Base-by-base conservation (phyloP, 352 stramenopile species). In the Phytopythium aichiense region DNA sequence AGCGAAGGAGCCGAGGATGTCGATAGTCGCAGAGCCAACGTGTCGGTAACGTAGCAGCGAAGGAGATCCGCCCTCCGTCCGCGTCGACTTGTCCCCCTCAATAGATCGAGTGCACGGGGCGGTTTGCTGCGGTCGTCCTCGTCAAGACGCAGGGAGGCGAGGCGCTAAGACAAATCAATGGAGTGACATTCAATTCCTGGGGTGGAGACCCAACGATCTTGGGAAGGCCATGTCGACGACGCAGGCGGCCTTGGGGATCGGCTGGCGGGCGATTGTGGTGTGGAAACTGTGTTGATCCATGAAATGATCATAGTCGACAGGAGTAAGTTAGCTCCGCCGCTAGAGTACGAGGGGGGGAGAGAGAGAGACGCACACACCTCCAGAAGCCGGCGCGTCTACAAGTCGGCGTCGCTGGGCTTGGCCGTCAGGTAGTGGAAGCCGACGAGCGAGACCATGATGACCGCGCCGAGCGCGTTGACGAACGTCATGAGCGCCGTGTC, bases 351-450 rank as follows among this genome's bases (percentile, higher is more conserved):
- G 28, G 28, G 28, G 28, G 4, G 28, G 7, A 31, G 28, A 31
- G 2, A 31, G 28, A 31, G 28, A 5, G 22, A 0, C 46, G 9
- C n/a, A 52, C 46, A 13, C 22, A 55, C 49, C 31, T 33, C 25
- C n/a, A 55, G 6, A 33, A 12, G 28, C 28, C 11, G 45, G 7
- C 20, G 56, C 40, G 15, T 42, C 61, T 92, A 95, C 58, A 91
- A 72, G 58, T 94, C 84, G 8, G 85, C 82, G 56, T 95, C 87
- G 63, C 91, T 91, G 30, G 81, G 72, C 18, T 83, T 88, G 12
- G 87, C 83, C 35, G 84, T 93, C 54, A 96, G 80, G 67, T 94
- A 96, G 71, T 96, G 87, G 72, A 94, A 96, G 30, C 85, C 82
- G 42, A 96, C 86, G 25, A 96, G 72, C 35, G 84, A 93, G 25